phyloP scores from a whole-genome alignment of 495 filamentous ascomycete species.

The Hyaloscypha variabilis region DNA sequence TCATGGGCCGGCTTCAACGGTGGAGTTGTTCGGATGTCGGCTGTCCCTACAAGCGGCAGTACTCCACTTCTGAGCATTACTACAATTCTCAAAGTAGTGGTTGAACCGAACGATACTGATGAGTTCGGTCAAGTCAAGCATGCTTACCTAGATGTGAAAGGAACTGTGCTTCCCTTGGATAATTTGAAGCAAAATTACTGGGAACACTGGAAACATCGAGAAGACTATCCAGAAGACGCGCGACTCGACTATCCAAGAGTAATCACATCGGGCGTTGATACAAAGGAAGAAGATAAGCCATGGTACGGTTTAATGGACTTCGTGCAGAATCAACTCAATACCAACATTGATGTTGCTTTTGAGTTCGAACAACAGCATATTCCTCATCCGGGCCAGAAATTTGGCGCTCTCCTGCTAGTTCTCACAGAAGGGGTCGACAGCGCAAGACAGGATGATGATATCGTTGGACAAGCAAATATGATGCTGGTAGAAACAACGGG shows the following conservation, averaged over 20 bases:
- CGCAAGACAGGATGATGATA: background rate
- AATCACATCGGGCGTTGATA: no score
- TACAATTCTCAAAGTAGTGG: constrained; percentile 2
- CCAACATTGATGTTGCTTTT: background rate
- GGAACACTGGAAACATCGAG: background rate
- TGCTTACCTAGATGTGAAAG: constrained; percentile 7
- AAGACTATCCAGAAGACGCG: background rate
- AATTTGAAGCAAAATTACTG: constrained; percentile 3
- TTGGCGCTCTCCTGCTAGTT: constrained; percentile 6
- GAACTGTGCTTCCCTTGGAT: constrained; percentile 1
- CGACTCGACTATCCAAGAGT: no score
- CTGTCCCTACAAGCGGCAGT: constrained; percentile 8
- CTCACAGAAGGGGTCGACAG: background rate
- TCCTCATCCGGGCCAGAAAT: background rate
- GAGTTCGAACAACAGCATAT: constrained; percentile 16
- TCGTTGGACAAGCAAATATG: constrained; percentile 1
- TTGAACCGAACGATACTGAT: constrained; percentile 7
- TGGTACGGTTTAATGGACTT: background rate
- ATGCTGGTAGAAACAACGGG: constrained; percentile 6
- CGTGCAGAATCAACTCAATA: background rate
- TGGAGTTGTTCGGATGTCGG: background rate
- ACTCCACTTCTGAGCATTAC: constrained; percentile 15
- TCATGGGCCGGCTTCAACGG: constrained; percentile 19
- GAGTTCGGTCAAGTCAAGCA: constrained; percentile 2
- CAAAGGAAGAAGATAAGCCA: no score